Evolutionary conservation across 805 yeast genomes (phyloP).

Genomic region (Cyberlindnera galapagoensis): DNA sequence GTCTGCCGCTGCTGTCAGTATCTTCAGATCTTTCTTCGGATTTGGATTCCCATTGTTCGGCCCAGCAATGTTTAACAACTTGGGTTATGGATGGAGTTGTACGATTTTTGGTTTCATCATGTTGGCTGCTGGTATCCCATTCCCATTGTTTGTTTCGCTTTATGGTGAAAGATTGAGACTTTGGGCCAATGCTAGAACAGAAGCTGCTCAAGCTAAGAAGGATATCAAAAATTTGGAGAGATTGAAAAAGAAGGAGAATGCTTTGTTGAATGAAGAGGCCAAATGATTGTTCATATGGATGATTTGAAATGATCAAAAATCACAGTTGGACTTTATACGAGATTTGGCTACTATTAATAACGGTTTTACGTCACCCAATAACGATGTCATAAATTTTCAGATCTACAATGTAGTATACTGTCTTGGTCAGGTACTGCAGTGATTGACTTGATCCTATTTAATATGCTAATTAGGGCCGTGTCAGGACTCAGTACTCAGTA

Average conservation of each 20-base stretch:
- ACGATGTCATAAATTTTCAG: too few relatives aligned
- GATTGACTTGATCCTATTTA: too few relatives aligned
- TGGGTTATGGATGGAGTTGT: slow-evolving; percentile 71
- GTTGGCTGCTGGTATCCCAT: slow-evolving; percentile 56
- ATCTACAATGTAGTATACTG: too few relatives aligned
- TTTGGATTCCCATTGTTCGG: slow-evolving; percentile 67
- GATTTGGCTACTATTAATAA: too few relatives aligned
- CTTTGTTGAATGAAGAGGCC: too few relatives aligned
- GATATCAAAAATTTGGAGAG: slow-evolving; percentile 36
- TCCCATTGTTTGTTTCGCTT: slow-evolving; percentile 50
- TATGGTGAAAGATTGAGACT: slow-evolving; percentile 51
- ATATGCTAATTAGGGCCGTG: too few relatives aligned
- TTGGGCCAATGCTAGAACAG: slow-evolving; percentile 52
- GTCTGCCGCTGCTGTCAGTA: slow-evolving; percentile 63
- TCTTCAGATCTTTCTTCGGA: slow-evolving; percentile 61
- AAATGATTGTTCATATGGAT: too few relatives aligned
- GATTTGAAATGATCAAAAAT: too few relatives aligned
- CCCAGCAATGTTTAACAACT: slow-evolving; percentile 42
- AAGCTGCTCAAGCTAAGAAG: slow-evolving; percentile 37
- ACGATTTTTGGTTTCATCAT: slow-evolving; percentile 55
- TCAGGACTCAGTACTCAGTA: too few relatives aligned
- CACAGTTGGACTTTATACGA: too few relatives aligned
- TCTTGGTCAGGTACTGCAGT: too few relatives aligned
- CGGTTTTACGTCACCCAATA: too few relatives aligned
- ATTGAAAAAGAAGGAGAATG: slow-evolving; percentile 20